Evolutionary conservation across 176 grass and related monocot genomes (phyloP), one percentile per base, ranked within the genome.

Genomic region (Metroxylon sagu): DNA sequence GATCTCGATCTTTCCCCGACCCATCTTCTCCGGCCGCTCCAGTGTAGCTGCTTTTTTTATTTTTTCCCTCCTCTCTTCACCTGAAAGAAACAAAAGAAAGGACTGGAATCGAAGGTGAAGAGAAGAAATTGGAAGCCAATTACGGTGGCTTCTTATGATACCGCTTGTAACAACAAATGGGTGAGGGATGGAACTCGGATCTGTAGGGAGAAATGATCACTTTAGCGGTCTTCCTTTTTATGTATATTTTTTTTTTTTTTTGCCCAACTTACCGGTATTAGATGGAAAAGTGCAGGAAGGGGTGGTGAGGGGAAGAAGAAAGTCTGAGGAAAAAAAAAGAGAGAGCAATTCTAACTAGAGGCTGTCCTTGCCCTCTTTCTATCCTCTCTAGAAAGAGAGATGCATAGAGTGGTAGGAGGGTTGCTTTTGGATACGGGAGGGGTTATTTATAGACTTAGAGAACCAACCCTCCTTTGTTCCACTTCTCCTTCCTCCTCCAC

Each of bases 1-100:
- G 85, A 88, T 88, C 76, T 88, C 80, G 25, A 83, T 83, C 85
- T 83, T 88, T 6, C 69, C 73, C 19, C 80, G 67, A 18, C 71
- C 76, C 69, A 58, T 80, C 80, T 79, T 83, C 68, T 57, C 78
- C 27, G 50, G 27, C 28, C 12, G 65, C 26, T 68, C 51, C 51
- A 66, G 64, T 12, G 65, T 14, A 43, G 35, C 35, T 43, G 35
- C 35, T 43, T 49, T 71, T 63, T 62, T 10, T 43, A 2, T 10
- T 43, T 49, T 71, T 63, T 62, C 3, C 26, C 29, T 3, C 51
- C 56, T 6, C 17, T 61, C 17, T 67, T 56, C 5, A 58, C 30
- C 27, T 43, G 35, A 43, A 43, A 43, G 35, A 43, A 43, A 43
- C 10, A 43, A 43, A 14, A 14, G 35, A 43, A 43, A 43, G 35